Evolutionary conservation across 257 asterid genomes (phyloP).

Genomic region (Ligustrum vulgare): DNA sequence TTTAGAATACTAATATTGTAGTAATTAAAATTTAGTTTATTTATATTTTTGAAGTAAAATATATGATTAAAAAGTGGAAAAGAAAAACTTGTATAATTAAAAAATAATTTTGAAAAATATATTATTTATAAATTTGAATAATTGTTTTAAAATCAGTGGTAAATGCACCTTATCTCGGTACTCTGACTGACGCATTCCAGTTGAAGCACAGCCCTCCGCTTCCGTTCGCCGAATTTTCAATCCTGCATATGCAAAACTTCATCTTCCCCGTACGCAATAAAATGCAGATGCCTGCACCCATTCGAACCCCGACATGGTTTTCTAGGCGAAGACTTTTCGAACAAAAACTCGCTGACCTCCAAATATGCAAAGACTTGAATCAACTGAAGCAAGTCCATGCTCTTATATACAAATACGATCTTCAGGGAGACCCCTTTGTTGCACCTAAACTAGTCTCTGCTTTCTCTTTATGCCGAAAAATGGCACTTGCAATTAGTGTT

Average conservation of each 20-base stretch:
- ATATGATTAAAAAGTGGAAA: too few relatives aligned
- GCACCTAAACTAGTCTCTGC: constrained; percentile 73
- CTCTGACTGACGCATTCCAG: neutral
- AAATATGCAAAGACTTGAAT: constrained; percentile 59
- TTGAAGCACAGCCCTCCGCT: neutral
- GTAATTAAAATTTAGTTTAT: too few relatives aligned
- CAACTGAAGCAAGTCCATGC: constrained; percentile 66
- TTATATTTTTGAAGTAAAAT: too few relatives aligned
- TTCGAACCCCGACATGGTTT: constrained; percentile 61
- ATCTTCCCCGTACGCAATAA: neutral
- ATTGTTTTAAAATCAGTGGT: too few relatives aligned
- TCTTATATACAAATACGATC: constrained; percentile 60
- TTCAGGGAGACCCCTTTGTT: constrained; percentile 53
- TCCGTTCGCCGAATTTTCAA: constrained; percentile 18
- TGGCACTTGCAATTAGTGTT: constrained; percentile 47
- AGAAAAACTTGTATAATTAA: too few relatives aligned
- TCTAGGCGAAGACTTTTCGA: constrained; percentile 65
- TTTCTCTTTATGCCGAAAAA: constrained; percentile 54
- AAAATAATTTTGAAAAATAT: too few relatives aligned
- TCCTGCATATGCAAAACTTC: constrained; percentile 7
- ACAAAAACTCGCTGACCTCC: constrained; percentile 58
- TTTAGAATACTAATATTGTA: too few relatives aligned
- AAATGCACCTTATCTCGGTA: neutral
- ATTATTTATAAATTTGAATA: too few relatives aligned
- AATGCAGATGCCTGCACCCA: constrained; percentile 60